Base-by-base conservation (phyloP, 805 yeast species). In the Candida tammaniensis region DNA sequence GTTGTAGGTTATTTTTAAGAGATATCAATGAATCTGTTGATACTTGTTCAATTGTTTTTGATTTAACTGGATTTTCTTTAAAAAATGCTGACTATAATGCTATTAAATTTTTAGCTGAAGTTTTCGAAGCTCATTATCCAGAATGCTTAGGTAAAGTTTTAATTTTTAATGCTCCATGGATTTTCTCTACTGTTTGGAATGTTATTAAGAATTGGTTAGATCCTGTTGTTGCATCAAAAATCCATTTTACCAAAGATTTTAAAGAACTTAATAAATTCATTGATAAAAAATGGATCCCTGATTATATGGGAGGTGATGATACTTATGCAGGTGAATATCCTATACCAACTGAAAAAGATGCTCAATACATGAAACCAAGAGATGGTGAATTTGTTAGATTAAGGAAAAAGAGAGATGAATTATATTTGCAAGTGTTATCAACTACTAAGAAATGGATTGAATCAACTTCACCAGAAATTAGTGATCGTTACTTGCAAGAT, bases 141-240 rank as follows among this genome's bases (percentile, higher is more conserved):
- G 98, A 93, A 61, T 82, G 86, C 25, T 72, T 93, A 40, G 96
- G 96, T 12, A 76, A 76, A 36, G 65, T 93, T 34, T 74, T 87
- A 46, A 83, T 93, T 41, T 95, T 87, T 64, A 84, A 85, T 49
- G 97, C 98, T 0, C 98, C 98, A 17, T 88, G 97, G 98, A 78
- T 93, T 35, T 93, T 93, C 65, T 78, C 85, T 33, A 91, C 96
- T 16, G 86, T 91, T 40, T 93, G 98, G 98, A 83, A 81, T 47
- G 77, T 91, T 47, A 79, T 93, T 49, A 87, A 86, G 59, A 80
- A 82, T 49, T 91, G 97, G 98, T 69, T 91, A 38, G 98, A 93
- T 55, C 98, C 98, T 3, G 96, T 86, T 16, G 97, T 91, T 36
- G 95, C 96, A 0, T 72, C 91, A 17, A 91, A 91, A 61, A 86